Conservation (phyloP, 2,329 filamentous ascomycete genomes). For the Fusarium sp. region DNA sequence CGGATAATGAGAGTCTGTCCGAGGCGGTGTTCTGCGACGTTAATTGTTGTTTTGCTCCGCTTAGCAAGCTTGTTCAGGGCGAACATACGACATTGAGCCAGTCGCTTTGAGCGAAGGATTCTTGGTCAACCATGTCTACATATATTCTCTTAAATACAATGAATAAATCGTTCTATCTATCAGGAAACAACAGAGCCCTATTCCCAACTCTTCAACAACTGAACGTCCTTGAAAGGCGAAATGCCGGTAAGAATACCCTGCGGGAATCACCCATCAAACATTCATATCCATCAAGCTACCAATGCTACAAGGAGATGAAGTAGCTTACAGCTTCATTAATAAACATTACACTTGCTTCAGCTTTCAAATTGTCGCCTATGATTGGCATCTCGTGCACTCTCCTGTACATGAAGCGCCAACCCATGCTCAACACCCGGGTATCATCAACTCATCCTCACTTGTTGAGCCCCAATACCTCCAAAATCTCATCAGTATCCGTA, state of each 20-base stretch:
- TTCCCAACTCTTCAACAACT: accelerated
- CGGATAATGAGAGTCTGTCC: neutral
- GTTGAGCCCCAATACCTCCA: slow-evolving; percentile 1
- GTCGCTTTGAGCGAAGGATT: too few relatives aligned
- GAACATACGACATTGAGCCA: too few relatives aligned
- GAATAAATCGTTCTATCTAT: accelerated
- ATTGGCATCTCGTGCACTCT: neutral
- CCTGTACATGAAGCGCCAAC: too few relatives aligned
- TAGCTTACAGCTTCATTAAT: accelerated
- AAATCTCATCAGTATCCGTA: slow-evolving; percentile 18
- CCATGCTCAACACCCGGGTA: neutral
- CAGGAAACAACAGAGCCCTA: accelerated
- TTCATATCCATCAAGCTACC: neutral
- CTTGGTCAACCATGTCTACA: too few relatives aligned
- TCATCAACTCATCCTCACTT: neutral
- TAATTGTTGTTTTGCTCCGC: neutral
- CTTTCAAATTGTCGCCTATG: accelerated
- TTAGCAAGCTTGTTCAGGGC: neutral
- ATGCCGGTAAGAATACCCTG: neutral
- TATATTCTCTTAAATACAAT: accelerated
- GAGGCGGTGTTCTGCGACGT: too few relatives aligned
- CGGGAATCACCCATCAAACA: neutral
- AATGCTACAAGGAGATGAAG: accelerated
- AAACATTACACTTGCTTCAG: accelerated
- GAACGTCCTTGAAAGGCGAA: accelerated